These are phyloP conservation scores for Diaporthe longicolla DNA, from an alignment of 2,329 filamentous ascomycete species.

Conservation along the genomic window DNA sequence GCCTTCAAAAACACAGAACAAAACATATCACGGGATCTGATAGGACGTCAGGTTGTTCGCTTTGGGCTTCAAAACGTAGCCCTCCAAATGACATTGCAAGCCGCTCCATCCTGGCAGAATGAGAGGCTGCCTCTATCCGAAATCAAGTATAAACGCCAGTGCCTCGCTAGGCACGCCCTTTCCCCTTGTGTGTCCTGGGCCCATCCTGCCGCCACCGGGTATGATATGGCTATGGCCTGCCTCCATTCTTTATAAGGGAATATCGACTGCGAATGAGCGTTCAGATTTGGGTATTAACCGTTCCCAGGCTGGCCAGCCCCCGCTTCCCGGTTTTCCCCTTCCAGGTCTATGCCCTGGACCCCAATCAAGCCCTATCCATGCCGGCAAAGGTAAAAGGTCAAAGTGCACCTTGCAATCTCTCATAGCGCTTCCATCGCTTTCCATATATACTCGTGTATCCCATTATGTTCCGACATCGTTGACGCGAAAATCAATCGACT, in stretches of 20 bases:
- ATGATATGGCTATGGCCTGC: not conserved
- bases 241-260: not conserved
- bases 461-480: constrained; percentile 24
- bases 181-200: constrained; percentile 3
- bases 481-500: constrained; percentile 9
- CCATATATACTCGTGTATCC: constrained; percentile 31
- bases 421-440: not conserved
- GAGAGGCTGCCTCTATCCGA: constrained; percentile 32
- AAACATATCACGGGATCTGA: not conserved
- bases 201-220: not conserved
- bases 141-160: constrained; percentile 22
- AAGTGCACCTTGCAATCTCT: not conserved
- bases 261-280: constrained; percentile 26
- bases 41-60: not conserved
- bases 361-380: not conserved
- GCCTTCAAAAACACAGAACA: not conserved
- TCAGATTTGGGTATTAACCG: constrained; percentile 37
- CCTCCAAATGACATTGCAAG: constrained; percentile 18
- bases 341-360: constrained; percentile 7
- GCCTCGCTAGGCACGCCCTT: constrained; percentile 22
- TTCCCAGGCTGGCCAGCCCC: constrained; percentile 12
- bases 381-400: not conserved
- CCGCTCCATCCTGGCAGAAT: constrained; percentile 14
- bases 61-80: constrained; percentile 10
- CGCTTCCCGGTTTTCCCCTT: not conserved